These are phyloP conservation scores for Fusarium poae DNA, from an alignment of 2,329 filamentous ascomycete species.

Conservation along the genomic window DNA sequence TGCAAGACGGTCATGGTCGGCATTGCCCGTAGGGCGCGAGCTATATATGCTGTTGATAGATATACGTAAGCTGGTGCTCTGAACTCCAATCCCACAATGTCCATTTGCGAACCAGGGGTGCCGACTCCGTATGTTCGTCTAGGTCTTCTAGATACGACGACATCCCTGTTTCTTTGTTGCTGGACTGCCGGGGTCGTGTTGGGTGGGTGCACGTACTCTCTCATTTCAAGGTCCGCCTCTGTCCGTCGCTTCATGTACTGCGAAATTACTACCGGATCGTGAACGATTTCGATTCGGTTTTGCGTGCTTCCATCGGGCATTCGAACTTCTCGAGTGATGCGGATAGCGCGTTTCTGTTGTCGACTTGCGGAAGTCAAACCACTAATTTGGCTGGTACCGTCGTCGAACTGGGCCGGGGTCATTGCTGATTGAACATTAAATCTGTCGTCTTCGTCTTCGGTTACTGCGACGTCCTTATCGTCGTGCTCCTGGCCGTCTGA, in stretches of 20 bases:
- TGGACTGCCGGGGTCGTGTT: constrained; percentile 11
- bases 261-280: constrained; percentile 87
- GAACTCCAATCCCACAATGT: constrained; percentile 54
- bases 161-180: constrained; percentile 6
- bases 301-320: constrained; percentile 65
- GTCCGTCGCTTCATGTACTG: constrained; percentile 86
- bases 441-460: constrained; percentile 72
- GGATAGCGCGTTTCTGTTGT: constrained; percentile 73
- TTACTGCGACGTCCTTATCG: constrained; percentile 69
- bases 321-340: constrained; percentile 76
- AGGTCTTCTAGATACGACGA: constrained; percentile 19
- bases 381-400: constrained; percentile 84
- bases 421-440: constrained; percentile 80
- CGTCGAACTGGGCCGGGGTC: constrained; percentile 77
- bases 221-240: constrained; percentile 76
- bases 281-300: constrained; percentile 75
- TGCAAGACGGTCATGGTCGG: constrained; percentile 64
- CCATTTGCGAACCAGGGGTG: constrained; percentile 48
- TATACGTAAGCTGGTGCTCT: constrained; percentile 56
- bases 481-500: constrained; percentile 78
- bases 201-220: constrained; percentile 70
- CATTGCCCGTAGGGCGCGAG: constrained; percentile 63
- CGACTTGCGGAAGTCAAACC: constrained; percentile 75
- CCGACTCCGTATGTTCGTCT: constrained; percentile 45
- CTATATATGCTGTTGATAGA: constrained; percentile 62